Evolutionary conservation across 2,329 filamentous ascomycete species (phyloP), one percentile per base, ranked within the genome.

Genomic region (Botrytis tulipae): DNA sequence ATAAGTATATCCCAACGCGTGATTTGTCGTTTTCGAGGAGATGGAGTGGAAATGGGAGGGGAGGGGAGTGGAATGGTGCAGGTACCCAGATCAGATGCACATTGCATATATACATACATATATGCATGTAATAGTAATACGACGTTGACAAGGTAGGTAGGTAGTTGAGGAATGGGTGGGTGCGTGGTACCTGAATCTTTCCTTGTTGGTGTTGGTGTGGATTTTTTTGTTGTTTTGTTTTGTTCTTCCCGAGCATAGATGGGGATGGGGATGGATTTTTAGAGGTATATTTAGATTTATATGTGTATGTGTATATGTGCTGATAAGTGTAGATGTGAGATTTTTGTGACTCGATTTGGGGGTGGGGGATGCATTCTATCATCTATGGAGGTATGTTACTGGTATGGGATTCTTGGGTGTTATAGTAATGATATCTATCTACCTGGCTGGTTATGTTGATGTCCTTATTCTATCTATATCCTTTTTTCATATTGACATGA

Each of bases 181-280:
- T 51, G 4, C 5, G 67, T 42, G 67, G 68, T 62, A 61, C 68
- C 68, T 70, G 44, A 20, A 67, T 46, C 46, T 20, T 67, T 51
- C 65, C 63, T 25, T 25, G 32, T 67, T 67, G 4, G 54, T 37
- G 16, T 37, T 62, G 54, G 68, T 22, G 8, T 37, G 7, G 5
- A 14, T 25, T n/a, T 46, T 62, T n/a, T 35, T 35, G 4, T 35
- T 35, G 32, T 46, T 40, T 32, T 37, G 35, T 37, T 37, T 37
- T 37, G 35, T 35, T 35, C 35, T 37, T 20, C 44, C 20, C 57
- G 54, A 60, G 14, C 18, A 46, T 51, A 29, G 68, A 54, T n/a
- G 7, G 42, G 37, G 37, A 9, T 37, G 37, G 35, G 10, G 40
- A 40, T 40, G 40, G 40, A 14, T 40, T 40, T 14, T 40, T 37